A percentile compares a stretch with the other conserved stretches of the same genome.
These are phyloP conservation scores for Amylostereum chailletii DNA, from an alignment of 1,284 basidiomycete genomes.

Conservation along the genomic window DNA sequence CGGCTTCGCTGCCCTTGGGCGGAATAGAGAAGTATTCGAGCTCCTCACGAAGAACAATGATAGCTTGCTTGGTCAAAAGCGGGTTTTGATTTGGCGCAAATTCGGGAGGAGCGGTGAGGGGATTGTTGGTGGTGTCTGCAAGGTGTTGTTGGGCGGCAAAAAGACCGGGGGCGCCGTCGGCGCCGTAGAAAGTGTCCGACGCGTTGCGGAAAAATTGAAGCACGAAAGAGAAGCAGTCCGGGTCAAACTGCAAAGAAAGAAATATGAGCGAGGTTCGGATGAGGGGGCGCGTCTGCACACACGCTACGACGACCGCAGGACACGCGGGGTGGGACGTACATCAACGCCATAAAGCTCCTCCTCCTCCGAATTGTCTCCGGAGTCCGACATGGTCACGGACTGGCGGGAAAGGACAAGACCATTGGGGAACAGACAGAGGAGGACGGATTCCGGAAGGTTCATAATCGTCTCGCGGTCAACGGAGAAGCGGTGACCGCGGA, in stretches of 20 bases:
- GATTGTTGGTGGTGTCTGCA: conserved; percentile 37
- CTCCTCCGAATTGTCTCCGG: conserved; percentile 76
- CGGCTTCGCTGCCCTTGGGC: conserved; percentile 49
- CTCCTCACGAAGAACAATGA: conserved; percentile 97
- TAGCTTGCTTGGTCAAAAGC: conserved; percentile 91
- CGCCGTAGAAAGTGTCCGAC: conserved; percentile 90
- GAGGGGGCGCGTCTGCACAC: not conserved
- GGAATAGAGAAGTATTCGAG: conserved; percentile 98
- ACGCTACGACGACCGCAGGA: conserved; percentile 7
- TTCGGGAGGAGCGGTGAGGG: conserved; percentile 36
- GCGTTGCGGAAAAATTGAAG: conserved; percentile 86
- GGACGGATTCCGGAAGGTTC: conserved; percentile 95
- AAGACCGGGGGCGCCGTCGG: conserved; percentile 62
- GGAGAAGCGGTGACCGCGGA: conserved; percentile 86
- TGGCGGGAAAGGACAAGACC: conserved; percentile 91
- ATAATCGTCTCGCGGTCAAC: conserved; percentile 98
- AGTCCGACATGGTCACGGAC: conserved; percentile 64
- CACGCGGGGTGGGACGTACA: conserved; percentile 43
- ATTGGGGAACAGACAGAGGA: conserved; percentile 96
- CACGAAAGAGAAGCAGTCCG: conserved; percentile 91
- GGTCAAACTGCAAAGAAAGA: conserved; percentile 72
- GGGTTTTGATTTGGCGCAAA: conserved; percentile 78
- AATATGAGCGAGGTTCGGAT: conserved; percentile 3
- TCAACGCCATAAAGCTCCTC: conserved; percentile 95
- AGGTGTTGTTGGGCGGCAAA: conserved; percentile 77